A percentile compares a stretch with the other conserved stretches of the same genome.
Conservation (phyloP, 108 stramenopile species). For the Nannochloropsis gaditana region DNA sequence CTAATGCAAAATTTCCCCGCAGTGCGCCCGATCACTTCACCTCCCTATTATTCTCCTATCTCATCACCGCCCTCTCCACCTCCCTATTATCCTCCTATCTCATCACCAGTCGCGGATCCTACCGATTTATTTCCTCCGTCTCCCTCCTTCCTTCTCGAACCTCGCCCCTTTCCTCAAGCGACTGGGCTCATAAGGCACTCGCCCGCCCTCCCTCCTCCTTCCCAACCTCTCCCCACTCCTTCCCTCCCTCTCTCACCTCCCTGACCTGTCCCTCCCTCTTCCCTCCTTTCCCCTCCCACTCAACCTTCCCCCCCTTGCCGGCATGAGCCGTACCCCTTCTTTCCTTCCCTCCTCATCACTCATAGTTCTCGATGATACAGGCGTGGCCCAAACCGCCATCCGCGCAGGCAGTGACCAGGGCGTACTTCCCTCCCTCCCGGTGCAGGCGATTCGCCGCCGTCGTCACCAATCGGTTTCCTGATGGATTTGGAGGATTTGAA, state of each 20-base stretch:
- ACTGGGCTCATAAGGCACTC: too few species aligned
- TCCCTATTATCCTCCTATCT: neutral
- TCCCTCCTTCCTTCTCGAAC: too few species aligned
- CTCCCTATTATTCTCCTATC: neutral
- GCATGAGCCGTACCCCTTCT: too few species aligned
- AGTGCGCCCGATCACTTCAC: neutral
- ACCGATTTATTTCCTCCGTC: neutral
- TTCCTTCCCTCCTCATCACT: neutral
- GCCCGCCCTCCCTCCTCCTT: too few species aligned
- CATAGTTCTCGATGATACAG: conserved; percentile 71
- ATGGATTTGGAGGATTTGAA: neutral
- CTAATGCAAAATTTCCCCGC: neutral
- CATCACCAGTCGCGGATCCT: neutral
- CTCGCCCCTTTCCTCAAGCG: too few species aligned
- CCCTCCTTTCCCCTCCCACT: too few species aligned
- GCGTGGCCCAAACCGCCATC: conserved; percentile 94
- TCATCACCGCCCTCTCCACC: neutral
- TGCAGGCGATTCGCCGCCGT: conserved; percentile 93
- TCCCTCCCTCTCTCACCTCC: too few species aligned
- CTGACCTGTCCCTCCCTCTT: too few species aligned
- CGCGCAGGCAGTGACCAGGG: conserved; percentile 92
- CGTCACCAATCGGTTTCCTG: conserved; percentile 67
- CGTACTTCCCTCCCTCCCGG: conserved; percentile 82
- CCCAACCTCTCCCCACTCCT: too few species aligned
- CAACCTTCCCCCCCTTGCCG: too few species aligned